Percentiles rank a stretch among this genome's conserved stretches.
These are phyloP conservation scores for Globisporangium acanthophoron DNA, from an alignment of 352 stramenopile species.

Conservation along the genomic window DNA sequence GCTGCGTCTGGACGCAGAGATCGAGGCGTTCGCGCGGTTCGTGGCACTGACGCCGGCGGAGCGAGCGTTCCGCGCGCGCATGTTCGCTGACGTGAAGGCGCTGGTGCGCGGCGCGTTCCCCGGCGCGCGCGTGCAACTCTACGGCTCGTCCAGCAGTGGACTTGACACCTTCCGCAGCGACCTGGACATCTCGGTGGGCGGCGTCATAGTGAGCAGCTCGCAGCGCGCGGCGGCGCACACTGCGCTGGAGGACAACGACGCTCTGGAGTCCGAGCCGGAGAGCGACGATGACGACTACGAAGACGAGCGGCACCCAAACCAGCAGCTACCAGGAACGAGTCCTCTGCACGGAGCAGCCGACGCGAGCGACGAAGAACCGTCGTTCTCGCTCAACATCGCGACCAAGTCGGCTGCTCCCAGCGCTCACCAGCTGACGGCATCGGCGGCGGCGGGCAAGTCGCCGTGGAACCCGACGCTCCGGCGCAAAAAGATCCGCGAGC, in stretches of 20 bases:
- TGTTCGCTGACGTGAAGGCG: slow-evolving; percentile 41
- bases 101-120: slow-evolving; percentile 39
- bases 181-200: slow-evolving; percentile 65
- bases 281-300: slow-evolving; percentile 9
- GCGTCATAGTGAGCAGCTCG: slow-evolving; percentile 27
- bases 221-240: slow-evolving; percentile 12
- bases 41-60: slow-evolving; percentile 44
- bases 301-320: slow-evolving; percentile 7
- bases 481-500: slow-evolving; percentile 43
- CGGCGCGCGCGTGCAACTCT: slow-evolving; percentile 44
- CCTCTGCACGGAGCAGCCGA: background rate
- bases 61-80: slow-evolving; percentile 22
- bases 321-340: background rate
- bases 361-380: slow-evolving; percentile 27
- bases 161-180: slow-evolving; percentile 75
- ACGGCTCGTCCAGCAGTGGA: slow-evolving; percentile 64
- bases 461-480: slow-evolving; percentile 70
- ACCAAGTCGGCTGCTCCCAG: background rate
- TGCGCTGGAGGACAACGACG: background rate
- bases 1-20: slow-evolving; percentile 29
- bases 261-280: slow-evolving; percentile 7
- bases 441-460: slow-evolving; percentile 24
- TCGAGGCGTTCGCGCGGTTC: slow-evolving; percentile 35
- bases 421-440: background rate
- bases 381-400: slow-evolving; percentile 64